These are phyloP conservation scores for Gossypium trilobum DNA, from an alignment of 441 rosid species.

Conservation along the genomic window DNA sequence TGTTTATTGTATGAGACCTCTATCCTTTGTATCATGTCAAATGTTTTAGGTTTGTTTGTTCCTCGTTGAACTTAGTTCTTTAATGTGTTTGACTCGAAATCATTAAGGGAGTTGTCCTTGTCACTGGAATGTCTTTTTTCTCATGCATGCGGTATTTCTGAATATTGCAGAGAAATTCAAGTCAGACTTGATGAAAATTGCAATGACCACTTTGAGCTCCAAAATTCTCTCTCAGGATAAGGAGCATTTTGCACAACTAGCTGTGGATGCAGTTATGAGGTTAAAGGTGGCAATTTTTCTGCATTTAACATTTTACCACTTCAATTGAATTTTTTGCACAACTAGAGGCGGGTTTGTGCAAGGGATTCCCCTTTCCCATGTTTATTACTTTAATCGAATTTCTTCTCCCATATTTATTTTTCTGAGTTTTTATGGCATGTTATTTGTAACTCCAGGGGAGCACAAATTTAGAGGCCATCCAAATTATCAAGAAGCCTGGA, in stretches of 20 bases:
- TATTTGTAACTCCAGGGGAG: slow-evolving; percentile 53
- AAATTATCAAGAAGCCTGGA: slow-evolving; percentile 91
- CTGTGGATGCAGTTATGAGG: slow-evolving; percentile 93
- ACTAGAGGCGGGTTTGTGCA: neutral
- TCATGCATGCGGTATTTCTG: slow-evolving; percentile 13
- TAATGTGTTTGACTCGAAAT: neutral
- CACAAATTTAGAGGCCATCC: slow-evolving; percentile 85
- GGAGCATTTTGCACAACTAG: slow-evolving; percentile 79
- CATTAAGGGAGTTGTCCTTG: neutral
- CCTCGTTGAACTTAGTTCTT: neutral
- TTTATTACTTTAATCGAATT: neutral
- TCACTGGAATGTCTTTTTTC: neutral
- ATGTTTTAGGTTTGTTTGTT: neutral
- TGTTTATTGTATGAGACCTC: neutral
- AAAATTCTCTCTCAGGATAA: slow-evolving; percentile 89
- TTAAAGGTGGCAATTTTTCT: slow-evolving; percentile 47
- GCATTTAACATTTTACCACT: neutral
- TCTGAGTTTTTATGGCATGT: neutral
- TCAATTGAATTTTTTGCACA: neutral
- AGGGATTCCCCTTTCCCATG: neutral
- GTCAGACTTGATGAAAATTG: slow-evolving; percentile 82
- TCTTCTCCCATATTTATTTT: neutral
- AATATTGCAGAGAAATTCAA: slow-evolving; percentile 64
- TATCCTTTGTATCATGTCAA: neutral
- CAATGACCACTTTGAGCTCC: slow-evolving; percentile 84